These are phyloP conservation scores for Elongisporangium prolatum DNA, from an alignment of 352 stramenopile genomes.

Conservation along the genomic window DNA sequence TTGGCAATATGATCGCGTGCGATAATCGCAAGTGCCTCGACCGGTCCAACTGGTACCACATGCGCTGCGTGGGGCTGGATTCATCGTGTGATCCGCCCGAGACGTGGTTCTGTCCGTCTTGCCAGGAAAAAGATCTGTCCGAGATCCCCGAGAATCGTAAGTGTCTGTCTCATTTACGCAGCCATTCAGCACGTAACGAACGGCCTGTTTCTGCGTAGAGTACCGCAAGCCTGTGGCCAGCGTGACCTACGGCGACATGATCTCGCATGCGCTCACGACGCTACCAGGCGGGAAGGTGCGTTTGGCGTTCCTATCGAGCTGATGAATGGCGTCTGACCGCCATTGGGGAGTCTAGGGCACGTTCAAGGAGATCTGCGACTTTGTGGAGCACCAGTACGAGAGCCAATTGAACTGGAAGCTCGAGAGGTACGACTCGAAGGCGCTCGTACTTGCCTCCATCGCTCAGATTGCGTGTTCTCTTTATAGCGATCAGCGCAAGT, in stretches of 20 bases:
- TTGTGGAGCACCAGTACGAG: conserved; percentile 83
- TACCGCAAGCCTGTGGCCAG: conserved; percentile 77
- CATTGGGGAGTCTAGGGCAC: conserved; percentile 60
- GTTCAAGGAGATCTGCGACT: conserved; percentile 89
- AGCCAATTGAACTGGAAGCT: conserved; percentile 90
- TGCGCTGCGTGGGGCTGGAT: conserved; percentile 63
- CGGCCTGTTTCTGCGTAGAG: conserved; percentile 24
- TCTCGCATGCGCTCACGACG: conserved; percentile 70
- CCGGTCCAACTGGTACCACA: conserved; percentile 84
- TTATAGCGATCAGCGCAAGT: conserved; percentile 77
- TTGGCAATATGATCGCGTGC: conserved; percentile 81
- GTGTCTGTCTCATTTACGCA: conserved; percentile 9
- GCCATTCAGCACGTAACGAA: neutral
- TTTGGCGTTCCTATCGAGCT: neutral
- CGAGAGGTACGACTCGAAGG: too few species aligned
- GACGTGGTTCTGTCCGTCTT: conserved; percentile 74
- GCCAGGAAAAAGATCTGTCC: conserved; percentile 39
- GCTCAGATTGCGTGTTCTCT: too few species aligned
- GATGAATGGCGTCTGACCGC: conserved; percentile 4
- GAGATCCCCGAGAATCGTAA: conserved; percentile 72
- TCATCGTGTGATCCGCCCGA: conserved; percentile 42
- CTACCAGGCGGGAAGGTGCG: conserved; percentile 62
- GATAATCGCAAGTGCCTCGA: conserved; percentile 78
- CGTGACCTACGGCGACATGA: conserved; percentile 88
- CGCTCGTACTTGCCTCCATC: conserved; percentile 2